phyloP scores from a whole-genome alignment of 179 eudicot species.

The Silene noctiflora region DNA sequence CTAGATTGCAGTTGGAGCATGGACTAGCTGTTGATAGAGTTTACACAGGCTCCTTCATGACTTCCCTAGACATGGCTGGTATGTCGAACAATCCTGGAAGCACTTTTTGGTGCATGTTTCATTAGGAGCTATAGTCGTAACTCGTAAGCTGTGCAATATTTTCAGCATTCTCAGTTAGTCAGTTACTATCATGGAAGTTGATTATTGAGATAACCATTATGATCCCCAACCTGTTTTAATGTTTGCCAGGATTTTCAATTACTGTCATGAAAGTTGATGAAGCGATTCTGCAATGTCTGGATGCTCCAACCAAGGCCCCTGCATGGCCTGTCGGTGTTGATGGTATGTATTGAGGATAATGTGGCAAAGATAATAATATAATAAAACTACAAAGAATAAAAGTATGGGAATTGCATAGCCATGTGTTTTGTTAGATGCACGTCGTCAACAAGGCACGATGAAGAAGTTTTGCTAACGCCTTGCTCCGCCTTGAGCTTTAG shows the following conservation, averaged over 20 bases:
- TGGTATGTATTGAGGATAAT: constrained; percentile 44
- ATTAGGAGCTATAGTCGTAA: background rate
- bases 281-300: constrained; percentile 61
- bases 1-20: constrained; percentile 85
- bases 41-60: constrained; percentile 94
- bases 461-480: too few relatives aligned
- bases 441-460: too few relatives aligned
- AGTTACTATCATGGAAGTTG: background rate
- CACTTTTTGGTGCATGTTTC: constrained; percentile 1
- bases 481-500: too few relatives aligned
- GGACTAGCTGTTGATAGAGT: constrained; percentile 99
- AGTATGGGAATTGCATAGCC: too few relatives aligned
- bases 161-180: background rate
- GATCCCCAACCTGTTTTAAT: constrained; percentile 14
- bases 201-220: background rate
- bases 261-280: constrained; percentile 84
- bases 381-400: too few relatives aligned
- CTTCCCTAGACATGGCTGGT: constrained; percentile 98
- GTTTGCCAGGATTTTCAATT: constrained; percentile 71
- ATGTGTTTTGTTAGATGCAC: too few relatives aligned
- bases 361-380: too few relatives aligned
- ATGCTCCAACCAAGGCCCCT: constrained; percentile 93
- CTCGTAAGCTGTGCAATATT: background rate
- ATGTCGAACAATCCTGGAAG: constrained; percentile 16
- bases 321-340: constrained; percentile 86